Percentiles rank a stretch among this genome's conserved stretches.
Conservation (phyloP, 495 filamentous ascomycete genomes). For the Aspergillus nanangensis region DNA sequence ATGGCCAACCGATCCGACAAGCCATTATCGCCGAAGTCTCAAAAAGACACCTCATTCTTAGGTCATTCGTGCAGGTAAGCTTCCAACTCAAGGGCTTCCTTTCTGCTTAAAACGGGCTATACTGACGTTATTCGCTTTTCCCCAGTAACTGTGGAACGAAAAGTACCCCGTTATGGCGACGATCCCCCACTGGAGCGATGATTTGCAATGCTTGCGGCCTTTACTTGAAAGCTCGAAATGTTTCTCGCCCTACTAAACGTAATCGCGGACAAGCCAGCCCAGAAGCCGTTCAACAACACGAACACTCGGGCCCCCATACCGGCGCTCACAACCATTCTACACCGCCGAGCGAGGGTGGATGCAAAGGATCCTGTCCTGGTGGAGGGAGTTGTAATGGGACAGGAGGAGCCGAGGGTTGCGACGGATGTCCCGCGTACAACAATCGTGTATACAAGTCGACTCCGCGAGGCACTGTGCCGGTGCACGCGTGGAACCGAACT, state of each 20-base stretch:
- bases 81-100: not conserved
- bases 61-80: slow-evolving; percentile 55
- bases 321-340: not conserved
- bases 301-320: slow-evolving; percentile 10
- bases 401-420: slow-evolving; percentile 92
- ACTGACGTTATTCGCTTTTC: slow-evolving; percentile 17
- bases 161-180: slow-evolving; percentile 88
- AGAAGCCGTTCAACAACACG: slow-evolving; percentile 21
- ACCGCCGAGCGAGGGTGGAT: slow-evolving; percentile 12
- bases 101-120: not conserved
- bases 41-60: slow-evolving; percentile 38
- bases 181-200: slow-evolving; percentile 85
- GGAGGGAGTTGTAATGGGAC: slow-evolving; percentile 96
- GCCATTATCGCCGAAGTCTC: slow-evolving; percentile 29
- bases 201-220: slow-evolving; percentile 98
- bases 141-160: slow-evolving; percentile 91
- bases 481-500: slow-evolving; percentile 31
- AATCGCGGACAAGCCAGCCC: slow-evolving; percentile 48
- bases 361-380: slow-evolving; percentile 86
- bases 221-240: slow-evolving; percentile 90
- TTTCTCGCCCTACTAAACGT: slow-evolving; percentile 80
- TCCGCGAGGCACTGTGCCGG: slow-evolving; percentile 24
- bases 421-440: slow-evolving; percentile 95
- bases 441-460: slow-evolving; percentile 88
- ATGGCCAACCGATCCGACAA: slow-evolving; percentile 16